Evolutionary conservation across 2,329 filamentous ascomycete genomes (phyloP), one percentile per base, ranked within the genome.

Genomic region (Penicillium sp.): DNA sequence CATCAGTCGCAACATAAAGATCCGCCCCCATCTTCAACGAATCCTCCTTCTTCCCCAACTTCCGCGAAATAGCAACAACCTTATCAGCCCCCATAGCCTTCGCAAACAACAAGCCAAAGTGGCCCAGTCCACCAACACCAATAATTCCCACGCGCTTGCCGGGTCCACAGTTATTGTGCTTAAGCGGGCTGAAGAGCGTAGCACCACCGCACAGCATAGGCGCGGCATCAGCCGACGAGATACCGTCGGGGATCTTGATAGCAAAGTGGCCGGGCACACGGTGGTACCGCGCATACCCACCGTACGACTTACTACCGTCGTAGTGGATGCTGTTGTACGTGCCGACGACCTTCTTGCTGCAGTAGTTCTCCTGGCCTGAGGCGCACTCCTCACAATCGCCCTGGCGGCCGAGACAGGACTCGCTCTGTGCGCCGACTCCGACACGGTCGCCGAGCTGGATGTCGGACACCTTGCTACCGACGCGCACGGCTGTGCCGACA

Each of bases 181-280:
- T 84, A 4, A 94, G 76, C 0, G 90, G 90, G 2, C 82, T 83
- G 70, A 84, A 94, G 0, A 87, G 82, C 0, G 91, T 94, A 50
- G 92, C 81, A 16, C 91, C 90, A 11, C 87, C 90, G 66, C 90
- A 94, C 47, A 94, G 80, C 80, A 94, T 88, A 0, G 90, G 89
- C 0, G 89, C 84, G 0, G 83, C 84, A 31, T 80, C 76, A 21
- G 77, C 78, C 43, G 77, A 80, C 4, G 74, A 60, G 29, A 87
- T 67, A 0, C 58, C 70, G 36, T 82, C 79, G 0, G 84, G 84
- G 57, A 87, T 85, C 72, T 79, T 83, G 65, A 85, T 71, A 0
- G 80, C 80, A 63, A 90, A 92, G 64, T 83, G 81, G 6, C 73
- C 75, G 2, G 80, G 79, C 0, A 78, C 78, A 11, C 86, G 80